Percentiles rank a stretch among this genome's conserved stretches.
Evolutionary conservation across 2,329 filamentous ascomycete species (phyloP).

Genomic region (Stagonosporopsis vannaccii): DNA sequence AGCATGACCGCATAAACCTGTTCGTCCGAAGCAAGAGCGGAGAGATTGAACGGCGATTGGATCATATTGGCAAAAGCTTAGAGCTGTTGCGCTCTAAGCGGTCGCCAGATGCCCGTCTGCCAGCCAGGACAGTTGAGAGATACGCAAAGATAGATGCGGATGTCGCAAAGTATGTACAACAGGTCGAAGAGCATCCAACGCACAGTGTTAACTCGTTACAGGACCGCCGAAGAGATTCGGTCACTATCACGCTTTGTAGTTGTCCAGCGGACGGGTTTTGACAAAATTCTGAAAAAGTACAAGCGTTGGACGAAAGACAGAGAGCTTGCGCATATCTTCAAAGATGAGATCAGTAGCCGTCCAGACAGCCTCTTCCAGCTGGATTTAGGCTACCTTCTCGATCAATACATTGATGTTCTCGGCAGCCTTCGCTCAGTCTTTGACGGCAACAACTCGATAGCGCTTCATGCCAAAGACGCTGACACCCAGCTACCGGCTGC

Average conservation of each 20-base stretch:
- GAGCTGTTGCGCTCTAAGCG: constrained; percentile 40
- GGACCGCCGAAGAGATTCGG: constrained; percentile 74
- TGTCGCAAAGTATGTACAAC: constrained; percentile 51
- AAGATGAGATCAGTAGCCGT: constrained; percentile 68
- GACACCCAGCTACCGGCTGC: constrained; percentile 37
- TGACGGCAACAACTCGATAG: constrained; percentile 39
- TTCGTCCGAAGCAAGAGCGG: constrained; percentile 83
- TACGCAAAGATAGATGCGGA: constrained; percentile 61
- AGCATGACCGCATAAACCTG: constrained; percentile 79
- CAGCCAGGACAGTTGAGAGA: constrained; percentile 56
- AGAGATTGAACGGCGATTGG: constrained; percentile 74
- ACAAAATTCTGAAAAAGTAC: constrained; percentile 87
- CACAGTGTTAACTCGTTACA: constrained; percentile 33
- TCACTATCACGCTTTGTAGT: constrained; percentile 74
- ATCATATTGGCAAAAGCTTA: constrained; percentile 51
- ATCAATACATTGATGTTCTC: constrained; percentile 58
- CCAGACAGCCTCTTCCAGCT: constrained; percentile 75
- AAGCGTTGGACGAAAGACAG: constrained; percentile 84
- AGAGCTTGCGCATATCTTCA: constrained; percentile 70
- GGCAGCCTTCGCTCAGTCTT: constrained; percentile 55
- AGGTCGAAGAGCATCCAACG: too few relatives aligned
- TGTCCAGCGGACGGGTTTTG: constrained; percentile 78
- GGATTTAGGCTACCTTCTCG: constrained; percentile 64
- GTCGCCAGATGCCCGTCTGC: constrained; percentile 39
- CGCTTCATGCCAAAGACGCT: constrained; percentile 18